Evolutionary conservation across 1,284 basidiomycete genomes (phyloP).

Genomic region (Takashimella koratensis): DNA sequence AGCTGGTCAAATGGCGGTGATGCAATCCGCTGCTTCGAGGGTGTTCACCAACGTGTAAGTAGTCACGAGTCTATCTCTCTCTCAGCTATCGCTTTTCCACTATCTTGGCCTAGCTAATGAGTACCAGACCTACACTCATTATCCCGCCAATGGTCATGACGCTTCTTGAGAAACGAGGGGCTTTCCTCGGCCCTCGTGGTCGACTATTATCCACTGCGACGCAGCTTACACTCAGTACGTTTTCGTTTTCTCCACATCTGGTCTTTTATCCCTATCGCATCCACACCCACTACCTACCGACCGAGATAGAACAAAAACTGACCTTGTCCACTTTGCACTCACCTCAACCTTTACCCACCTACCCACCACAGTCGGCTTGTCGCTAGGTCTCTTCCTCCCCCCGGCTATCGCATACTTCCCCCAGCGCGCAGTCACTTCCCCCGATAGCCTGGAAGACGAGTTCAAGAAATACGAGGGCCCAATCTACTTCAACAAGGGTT

Average conservation of each 20-base stretch:
- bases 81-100: not conserved
- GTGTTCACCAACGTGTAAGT: constrained; percentile 55
- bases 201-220: constrained; percentile 34
- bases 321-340: no score
- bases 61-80: not conserved
- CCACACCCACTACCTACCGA: no score
- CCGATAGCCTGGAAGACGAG: constrained; percentile 46
- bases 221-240: constrained; percentile 46
- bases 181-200: constrained; percentile 48
- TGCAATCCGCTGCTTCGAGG: constrained; percentile 53
- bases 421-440: constrained; percentile 49
- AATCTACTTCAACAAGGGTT: constrained; percentile 56
- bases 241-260: constrained; percentile 4
- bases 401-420: constrained; percentile 58
- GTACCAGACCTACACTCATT: constrained; percentile 55
- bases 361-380: constrained; percentile 50
- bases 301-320: no score
- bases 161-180: constrained; percentile 45
- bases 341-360: no score
- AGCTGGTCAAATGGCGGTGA: constrained; percentile 54
- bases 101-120: no score
- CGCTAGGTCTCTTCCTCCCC: constrained; percentile 54
- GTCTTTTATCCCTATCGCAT: no score
- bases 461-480: constrained; percentile 40
- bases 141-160: constrained; percentile 54